phyloP scores from a whole-genome alignment of 1,284 basidiomycete genomes.

The Coniferiporia weirii region DNA sequence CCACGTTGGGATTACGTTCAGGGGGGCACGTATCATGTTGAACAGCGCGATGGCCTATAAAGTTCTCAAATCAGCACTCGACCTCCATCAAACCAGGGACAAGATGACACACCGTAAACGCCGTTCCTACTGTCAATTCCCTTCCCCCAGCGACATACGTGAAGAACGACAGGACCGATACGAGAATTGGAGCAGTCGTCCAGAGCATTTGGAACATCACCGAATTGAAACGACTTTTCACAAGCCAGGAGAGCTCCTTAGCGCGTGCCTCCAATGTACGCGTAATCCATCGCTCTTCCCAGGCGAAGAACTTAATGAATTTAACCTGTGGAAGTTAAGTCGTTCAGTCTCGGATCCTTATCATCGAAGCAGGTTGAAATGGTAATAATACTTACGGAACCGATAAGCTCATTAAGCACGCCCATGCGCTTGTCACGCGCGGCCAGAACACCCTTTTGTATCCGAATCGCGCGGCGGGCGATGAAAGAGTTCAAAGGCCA shows the following conservation, averaged over 20 bases:
- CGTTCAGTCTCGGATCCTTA: background rate
- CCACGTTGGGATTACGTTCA: conserved; percentile 67
- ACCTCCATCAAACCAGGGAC: background rate
- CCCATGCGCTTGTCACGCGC: conserved; percentile 83
- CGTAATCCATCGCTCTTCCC: conserved; percentile 73
- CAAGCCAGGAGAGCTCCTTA: conserved; percentile 64
- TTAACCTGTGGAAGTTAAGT: conserved; percentile 43
- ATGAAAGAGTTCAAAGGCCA: conserved; percentile 73
- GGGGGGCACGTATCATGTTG: conserved; percentile 65
- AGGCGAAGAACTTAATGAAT: conserved; percentile 86
- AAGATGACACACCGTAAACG: conserved; percentile 56
- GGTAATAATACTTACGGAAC: conserved; percentile 40
- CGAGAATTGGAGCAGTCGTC: conserved; percentile 60
- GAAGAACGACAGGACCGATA: conserved; percentile 67
- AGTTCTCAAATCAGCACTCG: background rate
- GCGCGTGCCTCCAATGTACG: conserved; percentile 52
- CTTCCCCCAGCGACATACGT: conserved; percentile 59
- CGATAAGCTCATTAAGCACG: conserved; percentile 81
- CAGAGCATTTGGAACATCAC: conserved; percentile 61
- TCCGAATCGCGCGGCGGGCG: conserved; percentile 55
- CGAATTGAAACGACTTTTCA: conserved; percentile 63
- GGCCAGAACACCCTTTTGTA: conserved; percentile 67
- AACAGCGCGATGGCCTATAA: conserved; percentile 63
- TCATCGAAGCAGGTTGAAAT: background rate
- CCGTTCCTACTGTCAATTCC: conserved; percentile 57